Conservation (phyloP, 108 stramenopile species). For the Cyclotella kingstonii region DNA sequence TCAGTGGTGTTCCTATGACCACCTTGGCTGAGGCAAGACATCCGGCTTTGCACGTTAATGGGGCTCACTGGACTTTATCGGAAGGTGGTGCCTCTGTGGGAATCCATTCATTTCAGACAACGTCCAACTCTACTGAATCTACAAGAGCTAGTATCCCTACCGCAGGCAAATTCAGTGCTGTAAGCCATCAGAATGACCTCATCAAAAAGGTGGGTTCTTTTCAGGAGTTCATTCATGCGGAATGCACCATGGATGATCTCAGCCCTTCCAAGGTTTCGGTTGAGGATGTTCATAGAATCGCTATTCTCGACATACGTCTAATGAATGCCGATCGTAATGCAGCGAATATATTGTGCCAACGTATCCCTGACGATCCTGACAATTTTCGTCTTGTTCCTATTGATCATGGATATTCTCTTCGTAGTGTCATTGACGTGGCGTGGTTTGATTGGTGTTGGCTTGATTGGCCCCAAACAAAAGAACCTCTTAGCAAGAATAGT, state of each 20-base stretch:
- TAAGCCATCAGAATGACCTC: too few species aligned
- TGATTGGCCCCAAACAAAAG: constrained; percentile 93
- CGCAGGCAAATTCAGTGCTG: too few species aligned
- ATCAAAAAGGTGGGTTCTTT: constrained; percentile 91
- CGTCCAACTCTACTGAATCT: constrained; percentile 8
- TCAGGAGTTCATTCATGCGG: constrained; percentile 87
- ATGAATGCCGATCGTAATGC: constrained; percentile 97
- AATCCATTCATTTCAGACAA: constrained; percentile 57
- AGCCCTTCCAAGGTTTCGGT: constrained; percentile 78
- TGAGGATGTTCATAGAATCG: constrained; percentile 96
- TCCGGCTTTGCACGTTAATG: constrained; percentile 83
- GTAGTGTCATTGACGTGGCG: constrained; percentile 89
- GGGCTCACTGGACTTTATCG: constrained; percentile 56
- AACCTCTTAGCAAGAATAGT: constrained; percentile 64
- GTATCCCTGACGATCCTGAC: constrained; percentile 63
- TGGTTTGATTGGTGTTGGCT: constrained; percentile 99
- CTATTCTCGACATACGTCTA: constrained; percentile 94
- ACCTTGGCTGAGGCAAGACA: constrained; percentile 93
- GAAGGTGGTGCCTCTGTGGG: constrained; percentile 86
- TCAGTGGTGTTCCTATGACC: constrained; percentile 93
- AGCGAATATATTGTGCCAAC: constrained; percentile 88
- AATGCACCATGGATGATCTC: constrained; percentile 92
- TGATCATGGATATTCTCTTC: constrained; percentile 96
- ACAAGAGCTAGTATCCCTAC: not conserved
- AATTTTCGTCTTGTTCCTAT: constrained; percentile 90